Evolutionary conservation across 2,329 filamentous ascomycete genomes (phyloP).

Genomic region (Fusarium drepaniforme): DNA sequence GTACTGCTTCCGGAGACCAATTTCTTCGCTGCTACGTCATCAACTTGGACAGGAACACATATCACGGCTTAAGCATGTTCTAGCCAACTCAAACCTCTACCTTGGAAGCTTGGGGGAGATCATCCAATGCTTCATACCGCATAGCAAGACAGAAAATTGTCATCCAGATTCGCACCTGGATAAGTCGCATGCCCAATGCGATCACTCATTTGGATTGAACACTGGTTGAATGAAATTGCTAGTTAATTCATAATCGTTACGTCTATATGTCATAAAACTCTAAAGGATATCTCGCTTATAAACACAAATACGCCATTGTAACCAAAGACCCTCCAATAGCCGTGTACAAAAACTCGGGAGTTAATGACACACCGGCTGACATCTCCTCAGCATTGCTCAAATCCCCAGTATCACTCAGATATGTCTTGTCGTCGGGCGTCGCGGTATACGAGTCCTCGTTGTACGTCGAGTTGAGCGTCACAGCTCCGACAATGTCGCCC

Average conservation of each 20-base stretch:
- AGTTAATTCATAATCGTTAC: constrained; percentile 10
- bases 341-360: not conserved
- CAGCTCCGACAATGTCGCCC: constrained; percentile 61
- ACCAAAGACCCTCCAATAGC: constrained; percentile 13
- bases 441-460: constrained; percentile 66
- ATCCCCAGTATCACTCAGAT: constrained; percentile 14
- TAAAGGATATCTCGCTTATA: not conserved
- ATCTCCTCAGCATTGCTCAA: not conserved
- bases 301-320: constrained; percentile 15
- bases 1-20: not conserved
- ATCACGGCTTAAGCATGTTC: not conserved
- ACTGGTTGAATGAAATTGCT: not conserved
- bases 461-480: constrained; percentile 71
- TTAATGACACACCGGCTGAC: not conserved
- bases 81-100: not conserved
- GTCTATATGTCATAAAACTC: constrained; percentile 5
- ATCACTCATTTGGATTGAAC: not conserved
- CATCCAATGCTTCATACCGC: not conserved
- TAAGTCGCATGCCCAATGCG: not conserved
- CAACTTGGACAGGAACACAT: not conserved
- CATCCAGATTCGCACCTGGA: not conserved
- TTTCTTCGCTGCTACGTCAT: not conserved
- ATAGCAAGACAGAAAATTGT: not conserved
- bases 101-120: not conserved
- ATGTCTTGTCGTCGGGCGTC: constrained; percentile 54